Evolutionary conservation across 352 stramenopile genomes (phyloP), one percentile per base, ranked within the genome.

Genomic region (Blastocystis sp.): DNA sequence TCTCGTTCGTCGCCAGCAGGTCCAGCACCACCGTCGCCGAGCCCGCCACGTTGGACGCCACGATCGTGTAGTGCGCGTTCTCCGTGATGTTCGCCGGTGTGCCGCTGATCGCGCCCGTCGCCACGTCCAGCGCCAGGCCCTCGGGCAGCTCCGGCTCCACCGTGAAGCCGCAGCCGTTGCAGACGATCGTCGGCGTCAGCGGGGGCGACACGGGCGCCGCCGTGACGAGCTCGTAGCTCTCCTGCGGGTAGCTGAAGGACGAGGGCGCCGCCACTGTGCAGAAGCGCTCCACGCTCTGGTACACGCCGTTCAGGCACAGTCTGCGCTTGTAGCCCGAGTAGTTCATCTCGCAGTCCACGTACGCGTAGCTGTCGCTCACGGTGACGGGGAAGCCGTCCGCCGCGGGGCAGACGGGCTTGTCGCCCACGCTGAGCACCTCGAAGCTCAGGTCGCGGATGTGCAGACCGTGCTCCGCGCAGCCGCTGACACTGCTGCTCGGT

Each of bases 241-340:
- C 74, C 53, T 70, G 74, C 5, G 78, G 67, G 34, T 88, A 88
- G 7, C 43, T 77, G 64, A 88, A 88, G 2, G 64, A 76, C 4
- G 78, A 53, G 28, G 78, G 78, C 38, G 78, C 78, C 7, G 67
- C 62, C 21, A 88, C 78, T 19, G 67, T 66, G 41, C 78, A 88
- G 48, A 65, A 79, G 38, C 17, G 41, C 60, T 88, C 78, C 10
- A 79, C 5, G 21, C 5, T 45, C 1, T 45, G n/a, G 43, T 78
- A 71, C 0, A 28, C 23, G 40, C 59, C n/a, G 28, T 45, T 65
- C n/a, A 21, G 23, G 38, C 78, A 88, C 14, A 76, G 52, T 0
- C 67, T 43, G n/a, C 78, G 64, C n/a, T 65, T 40, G 45, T 88
- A 88, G 9, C 78, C 78, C 17, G 59, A 77, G 53, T 88, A 78